Evolutionary conservation across 2,329 filamentous ascomycete species (phyloP).

Genomic region (Stemphylium vesicarium): DNA sequence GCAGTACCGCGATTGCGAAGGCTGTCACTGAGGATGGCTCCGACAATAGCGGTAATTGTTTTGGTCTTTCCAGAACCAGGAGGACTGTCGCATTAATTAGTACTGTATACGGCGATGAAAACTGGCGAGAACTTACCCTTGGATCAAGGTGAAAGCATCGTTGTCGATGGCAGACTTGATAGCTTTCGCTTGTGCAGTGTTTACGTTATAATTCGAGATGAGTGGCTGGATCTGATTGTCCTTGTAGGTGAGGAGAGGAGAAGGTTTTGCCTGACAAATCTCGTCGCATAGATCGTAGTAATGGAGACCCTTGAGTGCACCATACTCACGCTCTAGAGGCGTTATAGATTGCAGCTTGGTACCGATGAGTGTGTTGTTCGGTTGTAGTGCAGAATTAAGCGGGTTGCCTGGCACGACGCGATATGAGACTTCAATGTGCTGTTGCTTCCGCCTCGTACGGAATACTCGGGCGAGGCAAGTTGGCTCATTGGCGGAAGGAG

Average conservation of each 20-base stretch:
- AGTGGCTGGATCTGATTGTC: conserved; percentile 73
- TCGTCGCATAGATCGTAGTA: conserved; percentile 97
- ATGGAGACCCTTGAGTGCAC: conserved; percentile 84
- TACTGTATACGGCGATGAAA: conserved; percentile 3
- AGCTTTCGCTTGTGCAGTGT: conserved; percentile 86
- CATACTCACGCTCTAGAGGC: conserved; percentile 94
- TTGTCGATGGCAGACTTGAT: conserved; percentile 93
- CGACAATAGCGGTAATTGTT: conserved; percentile 95
- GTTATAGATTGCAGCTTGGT: conserved; percentile 91
- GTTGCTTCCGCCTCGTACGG: conserved; percentile 80
- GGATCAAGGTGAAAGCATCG: conserved; percentile 94
- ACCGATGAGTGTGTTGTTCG: conserved; percentile 73
- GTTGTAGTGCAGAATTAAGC: conserved; percentile 69
- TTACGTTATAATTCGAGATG: conserved; percentile 80
- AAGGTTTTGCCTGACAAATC: conserved; percentile 86
- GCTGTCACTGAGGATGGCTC: conserved; percentile 74
- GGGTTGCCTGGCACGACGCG: conserved; percentile 74
- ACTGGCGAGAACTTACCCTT: conserved; percentile 64
- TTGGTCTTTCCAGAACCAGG: conserved; percentile 98
- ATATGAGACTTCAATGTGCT: conserved; percentile 82
- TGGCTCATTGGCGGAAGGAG: conserved; percentile 71
- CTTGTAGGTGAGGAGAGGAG: conserved; percentile 81
- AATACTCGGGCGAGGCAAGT: conserved; percentile 89
- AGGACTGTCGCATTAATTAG: conserved; percentile 61
- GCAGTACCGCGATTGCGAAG: conserved; percentile 58